A percentile compares a stretch with the other conserved stretches of the same genome.
Conservation (phyloP, 257 asterid species). For the Craterostigma plantagineum region DNA sequence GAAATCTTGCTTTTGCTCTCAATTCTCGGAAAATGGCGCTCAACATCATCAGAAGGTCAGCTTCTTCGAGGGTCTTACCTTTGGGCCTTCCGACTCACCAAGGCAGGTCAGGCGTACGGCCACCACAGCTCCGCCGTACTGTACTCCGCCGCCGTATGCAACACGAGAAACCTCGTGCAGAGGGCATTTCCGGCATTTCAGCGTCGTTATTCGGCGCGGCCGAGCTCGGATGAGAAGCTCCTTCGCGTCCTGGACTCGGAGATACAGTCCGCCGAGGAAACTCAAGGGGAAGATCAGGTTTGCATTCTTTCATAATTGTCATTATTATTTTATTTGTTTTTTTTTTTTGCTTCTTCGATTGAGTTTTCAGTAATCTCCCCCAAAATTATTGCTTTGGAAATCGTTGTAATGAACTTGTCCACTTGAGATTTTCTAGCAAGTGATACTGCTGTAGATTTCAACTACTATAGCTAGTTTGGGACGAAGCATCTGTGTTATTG, state of each 20-base stretch:
- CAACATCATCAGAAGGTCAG: constrained; percentile 24
- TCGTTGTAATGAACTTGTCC: no score
- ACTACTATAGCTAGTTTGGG: no score
- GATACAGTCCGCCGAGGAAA: constrained; percentile 34
- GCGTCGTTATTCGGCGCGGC: constrained; percentile 21
- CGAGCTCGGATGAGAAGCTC: constrained; percentile 38
- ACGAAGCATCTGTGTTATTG: no score
- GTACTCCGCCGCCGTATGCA: constrained; percentile 15
- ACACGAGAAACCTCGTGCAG: constrained; percentile 13
- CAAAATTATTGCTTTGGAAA: no score
- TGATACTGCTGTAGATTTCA: no score
- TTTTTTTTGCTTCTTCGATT: neutral
- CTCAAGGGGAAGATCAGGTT: constrained; percentile 19
- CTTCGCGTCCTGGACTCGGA: constrained; percentile 32
- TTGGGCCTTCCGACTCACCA: constrained; percentile 20
- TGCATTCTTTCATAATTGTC: neutral
- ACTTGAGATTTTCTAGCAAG: no score
- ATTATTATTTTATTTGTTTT: neutral
- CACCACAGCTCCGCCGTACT: constrained; percentile 25
- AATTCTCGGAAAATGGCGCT: constrained; percentile 22
- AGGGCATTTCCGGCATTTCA: constrained; percentile 26
- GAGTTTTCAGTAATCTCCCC: neutral
- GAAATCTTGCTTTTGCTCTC: neutral
- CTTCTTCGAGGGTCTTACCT: constrained; percentile 33
- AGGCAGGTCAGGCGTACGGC: constrained; percentile 22